Conservation (phyloP, 2,329 filamentous ascomycete species). For the Phialophora macrospora region DNA sequence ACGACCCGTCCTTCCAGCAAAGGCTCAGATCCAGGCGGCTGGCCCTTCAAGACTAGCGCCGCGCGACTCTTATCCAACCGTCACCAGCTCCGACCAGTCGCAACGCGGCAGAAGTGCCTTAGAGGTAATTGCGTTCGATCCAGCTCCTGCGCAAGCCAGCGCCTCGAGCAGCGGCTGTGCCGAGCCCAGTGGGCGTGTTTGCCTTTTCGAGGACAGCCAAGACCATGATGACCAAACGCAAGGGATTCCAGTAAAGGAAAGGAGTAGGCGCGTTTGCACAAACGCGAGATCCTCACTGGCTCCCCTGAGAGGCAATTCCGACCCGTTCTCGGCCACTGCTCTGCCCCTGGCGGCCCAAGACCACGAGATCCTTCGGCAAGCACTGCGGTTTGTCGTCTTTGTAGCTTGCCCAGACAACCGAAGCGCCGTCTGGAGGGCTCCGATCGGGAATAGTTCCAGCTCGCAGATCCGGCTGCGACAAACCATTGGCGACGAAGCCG, state of each 20-base stretch:
- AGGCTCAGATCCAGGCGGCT: not conserved
- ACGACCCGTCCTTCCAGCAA: slow-evolving; percentile 14
- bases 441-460: slow-evolving; percentile 24
- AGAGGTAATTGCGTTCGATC: not conserved
- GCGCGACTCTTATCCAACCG: not conserved
- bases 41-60: not conserved
- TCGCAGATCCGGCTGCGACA: slow-evolving; percentile 21
- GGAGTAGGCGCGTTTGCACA: not conserved
- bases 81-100: slow-evolving; percentile 1
- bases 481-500: slow-evolving; percentile 22
- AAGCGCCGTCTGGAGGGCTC: slow-evolving; percentile 25
- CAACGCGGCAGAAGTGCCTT: not conserved
- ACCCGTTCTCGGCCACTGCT: slow-evolving; percentile 25
- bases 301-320: slow-evolving; percentile 25
- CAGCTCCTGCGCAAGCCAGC: not conserved
- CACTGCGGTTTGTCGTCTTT: slow-evolving; percentile 26
- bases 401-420: slow-evolving; percentile 24
- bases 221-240: slow-evolving; percentile 23
- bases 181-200: slow-evolving; percentile 13
- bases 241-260: not conserved
- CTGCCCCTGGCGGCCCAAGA: slow-evolving; percentile 17
- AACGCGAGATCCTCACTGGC: not conserved
- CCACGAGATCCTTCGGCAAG: slow-evolving; percentile 26
- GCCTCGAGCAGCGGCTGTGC: not conserved
- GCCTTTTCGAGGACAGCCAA: slow-evolving; percentile 25